A percentile compares a stretch with the other conserved stretches of the same genome.
These are phyloP conservation scores for Nigrospora osmanthi DNA, from an alignment of 2,329 filamentous ascomycete genomes.

Conservation along the genomic window DNA sequence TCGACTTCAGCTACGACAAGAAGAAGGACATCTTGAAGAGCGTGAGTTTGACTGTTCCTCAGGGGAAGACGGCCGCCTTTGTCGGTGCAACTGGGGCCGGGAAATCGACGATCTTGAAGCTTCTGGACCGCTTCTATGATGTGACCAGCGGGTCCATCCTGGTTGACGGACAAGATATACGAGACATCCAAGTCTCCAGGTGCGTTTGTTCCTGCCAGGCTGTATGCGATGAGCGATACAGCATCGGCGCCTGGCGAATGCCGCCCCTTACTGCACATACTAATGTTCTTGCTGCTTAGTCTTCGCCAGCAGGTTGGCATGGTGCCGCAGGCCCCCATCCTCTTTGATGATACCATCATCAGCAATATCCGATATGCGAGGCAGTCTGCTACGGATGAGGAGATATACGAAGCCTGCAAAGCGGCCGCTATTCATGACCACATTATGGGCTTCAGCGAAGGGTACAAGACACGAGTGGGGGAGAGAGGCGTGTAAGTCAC, in stretches of 20 bases:
- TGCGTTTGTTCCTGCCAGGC: conserved; percentile 6
- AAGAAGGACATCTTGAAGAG: conserved; percentile 49
- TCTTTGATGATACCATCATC: conserved; percentile 47
- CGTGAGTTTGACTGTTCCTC: conserved; percentile 40
- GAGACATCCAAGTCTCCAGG: conserved; percentile 29
- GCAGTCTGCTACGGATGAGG: conserved; percentile 36
- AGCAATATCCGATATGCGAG: conserved; percentile 48
- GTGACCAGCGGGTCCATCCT: conserved; percentile 34
- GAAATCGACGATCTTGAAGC: conserved; percentile 40
- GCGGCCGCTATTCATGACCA: conserved; percentile 47
- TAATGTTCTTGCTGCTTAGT: conserved; percentile 12
- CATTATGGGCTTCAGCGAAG: conserved; percentile 43
- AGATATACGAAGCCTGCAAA: conserved; percentile 42
- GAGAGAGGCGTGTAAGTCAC: conserved; percentile 38
- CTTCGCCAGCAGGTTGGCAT: conserved; percentile 34
- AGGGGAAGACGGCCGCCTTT: conserved; percentile 50
- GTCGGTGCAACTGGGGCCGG: conserved; percentile 52
- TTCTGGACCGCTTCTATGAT: conserved; percentile 44
- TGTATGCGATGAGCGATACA: no score
- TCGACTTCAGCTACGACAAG: conserved; percentile 52
- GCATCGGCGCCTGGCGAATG: no score
- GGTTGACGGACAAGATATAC: conserved; percentile 37
- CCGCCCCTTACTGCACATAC: no score
- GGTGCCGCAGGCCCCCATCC: conserved; percentile 34
- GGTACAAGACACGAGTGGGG: conserved; percentile 44